Evolutionary conservation across 148 eudicot genomes (phyloP).

Genomic region (Heliosperma pusillum): DNA sequence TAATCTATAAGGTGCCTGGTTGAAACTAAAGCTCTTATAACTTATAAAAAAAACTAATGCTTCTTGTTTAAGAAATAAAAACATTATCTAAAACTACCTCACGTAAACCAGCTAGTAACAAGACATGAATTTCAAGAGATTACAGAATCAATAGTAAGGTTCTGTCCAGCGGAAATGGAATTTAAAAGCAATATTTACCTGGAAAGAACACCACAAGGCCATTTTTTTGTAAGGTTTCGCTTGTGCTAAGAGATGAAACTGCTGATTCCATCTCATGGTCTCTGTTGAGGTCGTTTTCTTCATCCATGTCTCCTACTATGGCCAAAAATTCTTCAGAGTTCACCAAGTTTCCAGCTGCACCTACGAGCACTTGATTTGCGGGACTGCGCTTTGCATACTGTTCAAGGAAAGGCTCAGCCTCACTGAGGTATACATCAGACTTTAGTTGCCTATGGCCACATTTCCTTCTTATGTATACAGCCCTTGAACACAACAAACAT

Average conservation of each 20-base stretch:
- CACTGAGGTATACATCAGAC: constrained; percentile 74
- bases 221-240: constrained; percentile 49
- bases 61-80: not conserved
- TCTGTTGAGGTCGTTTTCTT: constrained; percentile 76
- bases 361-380: constrained; percentile 68
- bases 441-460: constrained; percentile 55
- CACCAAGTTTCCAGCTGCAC: constrained; percentile 81
- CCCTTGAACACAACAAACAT: constrained; percentile 47
- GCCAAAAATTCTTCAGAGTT: constrained; percentile 86
- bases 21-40: not conserved
- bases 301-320: constrained; percentile 67
- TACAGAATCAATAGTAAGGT: not conserved
- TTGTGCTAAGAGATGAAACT: constrained; percentile 32
- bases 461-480: constrained; percentile 67
- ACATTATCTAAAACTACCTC: not conserved
- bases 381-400: constrained; percentile 87
- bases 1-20: not conserved
- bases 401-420: constrained; percentile 94
- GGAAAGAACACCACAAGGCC: constrained; percentile 94
- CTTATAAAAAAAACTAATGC: not conserved
- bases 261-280: constrained; percentile 45
- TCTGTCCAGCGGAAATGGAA: not conserved
- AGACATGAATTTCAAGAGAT: not conserved
- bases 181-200: constrained; percentile 36
- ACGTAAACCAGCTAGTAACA: not conserved